Evolutionary conservation across 495 filamentous ascomycete genomes (phyloP), one percentile per base, ranked within the genome.

Genomic region (Physcia stellaris): DNA sequence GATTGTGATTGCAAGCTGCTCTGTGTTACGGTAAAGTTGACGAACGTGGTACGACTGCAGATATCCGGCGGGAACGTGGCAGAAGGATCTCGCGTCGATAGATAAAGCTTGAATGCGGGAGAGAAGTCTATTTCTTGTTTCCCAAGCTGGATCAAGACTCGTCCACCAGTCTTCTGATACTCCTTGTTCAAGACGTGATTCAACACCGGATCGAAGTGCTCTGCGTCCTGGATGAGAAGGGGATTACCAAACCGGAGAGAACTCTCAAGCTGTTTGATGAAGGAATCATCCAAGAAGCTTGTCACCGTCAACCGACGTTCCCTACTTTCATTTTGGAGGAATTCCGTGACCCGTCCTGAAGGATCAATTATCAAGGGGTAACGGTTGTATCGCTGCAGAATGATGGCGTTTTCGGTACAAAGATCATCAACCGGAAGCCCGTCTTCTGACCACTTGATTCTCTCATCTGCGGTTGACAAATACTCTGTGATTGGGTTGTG

Each of bases 71-170:
- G 78, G 60, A 99, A 99, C 6, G 77, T 80, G 4, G 90, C 90
- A 33, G 90, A 96, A 3, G 90, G 90, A 68, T 99, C 92, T 48
- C 87, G 68, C 2, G 90, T 99, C 1, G 87, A 94, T 37, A 99
- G 64, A 61, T 88, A 99, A 26, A 99, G 70, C 58, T 80, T 88
- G 71, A 99, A 99, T 2, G 87, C 75, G 9, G 90, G 92, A 31
- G 90, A 99, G 61, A 99, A 96, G 60, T 99, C 90, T 40, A 99
- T 99, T 57, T 96, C 87, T 61, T 99, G 92, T 58, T 88, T 95
- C 48, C 90, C 90, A 22, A 99, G 79, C 55, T 96, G 90, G 42
- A 96, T 96, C 33, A 99, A 73, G 26, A 99, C 90, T 70, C 90
- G 87, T 11, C 90, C 90, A 40, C 90, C 90, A n/a, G 90, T 99